A percentile compares a stretch with the other conserved stretches of the same genome.
Conservation (phyloP, 2,329 filamentous ascomycete species). For the Calonectria pauciramosa region DNA sequence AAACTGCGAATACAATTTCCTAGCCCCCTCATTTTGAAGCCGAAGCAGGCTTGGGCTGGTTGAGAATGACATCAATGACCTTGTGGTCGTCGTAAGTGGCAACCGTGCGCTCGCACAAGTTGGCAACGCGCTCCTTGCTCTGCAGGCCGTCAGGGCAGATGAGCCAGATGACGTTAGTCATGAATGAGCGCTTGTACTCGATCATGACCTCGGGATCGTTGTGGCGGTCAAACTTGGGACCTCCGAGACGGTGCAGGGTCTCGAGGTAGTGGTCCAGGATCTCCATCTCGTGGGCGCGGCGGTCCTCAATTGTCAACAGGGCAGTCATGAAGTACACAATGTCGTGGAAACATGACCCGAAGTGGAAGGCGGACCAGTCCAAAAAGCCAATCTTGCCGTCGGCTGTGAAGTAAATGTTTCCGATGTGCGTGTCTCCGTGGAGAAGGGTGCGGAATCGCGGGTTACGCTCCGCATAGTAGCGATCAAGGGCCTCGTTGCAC, state of each 20-base stretch:
- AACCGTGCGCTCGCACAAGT: slow-evolving; percentile 51
- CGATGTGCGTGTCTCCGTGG: slow-evolving; percentile 30
- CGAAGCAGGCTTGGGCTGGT: slow-evolving; percentile 19
- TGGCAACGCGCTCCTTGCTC: slow-evolving; percentile 51
- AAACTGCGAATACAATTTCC: neutral
- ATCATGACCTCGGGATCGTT: neutral
- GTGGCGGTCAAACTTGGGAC: slow-evolving; percentile 10
- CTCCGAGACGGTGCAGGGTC: slow-evolving; percentile 27
- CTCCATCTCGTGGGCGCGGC: slow-evolving; percentile 55
- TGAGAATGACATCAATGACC: slow-evolving; percentile 49
- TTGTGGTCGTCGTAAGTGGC: slow-evolving; percentile 54
- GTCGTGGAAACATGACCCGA: slow-evolving; percentile 30
- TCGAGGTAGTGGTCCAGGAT: slow-evolving; percentile 40
- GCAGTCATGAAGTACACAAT: slow-evolving; percentile 27
- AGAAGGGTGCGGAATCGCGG: slow-evolving; percentile 22
- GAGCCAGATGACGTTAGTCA: slow-evolving; percentile 38
- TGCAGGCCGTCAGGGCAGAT: slow-evolving; percentile 46
- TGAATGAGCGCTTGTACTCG: neutral
- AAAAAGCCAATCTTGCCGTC: slow-evolving; percentile 23
- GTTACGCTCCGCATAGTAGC: slow-evolving; percentile 26
- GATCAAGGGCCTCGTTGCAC: slow-evolving; percentile 4
- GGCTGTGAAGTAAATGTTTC: slow-evolving; percentile 26
- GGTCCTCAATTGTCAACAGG: slow-evolving; percentile 30
- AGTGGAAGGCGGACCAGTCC: slow-evolving; percentile 29
- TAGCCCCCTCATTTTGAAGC: neutral